Evolutionary conservation across 83 land plant genomes (phyloP).

Genomic region (Thuja plicata): DNA sequence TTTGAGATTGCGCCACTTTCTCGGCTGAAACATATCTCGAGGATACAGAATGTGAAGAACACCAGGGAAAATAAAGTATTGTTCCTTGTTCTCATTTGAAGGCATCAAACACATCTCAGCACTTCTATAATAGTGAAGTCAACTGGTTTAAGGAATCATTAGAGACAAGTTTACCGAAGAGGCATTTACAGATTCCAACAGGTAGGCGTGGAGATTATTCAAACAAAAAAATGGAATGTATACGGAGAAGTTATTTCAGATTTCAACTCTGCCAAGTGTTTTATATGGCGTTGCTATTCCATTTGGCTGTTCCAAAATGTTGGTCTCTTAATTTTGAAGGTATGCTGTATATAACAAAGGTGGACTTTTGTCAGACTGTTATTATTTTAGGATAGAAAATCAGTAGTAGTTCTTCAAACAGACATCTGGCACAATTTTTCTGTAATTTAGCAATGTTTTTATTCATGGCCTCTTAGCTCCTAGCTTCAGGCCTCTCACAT

Average conservation of each 20-base stretch:
- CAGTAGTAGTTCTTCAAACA: background rate
- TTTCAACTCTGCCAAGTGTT: slow-evolving; percentile 20
- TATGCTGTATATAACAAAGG: background rate
- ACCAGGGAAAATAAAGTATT: background rate
- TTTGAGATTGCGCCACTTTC: background rate
- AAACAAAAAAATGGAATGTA: slow-evolving; percentile 30
- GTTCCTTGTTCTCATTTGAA: background rate
- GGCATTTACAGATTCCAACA: background rate
- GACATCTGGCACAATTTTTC: background rate
- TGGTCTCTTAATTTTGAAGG: slow-evolving; percentile 50
- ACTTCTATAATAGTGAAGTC: background rate
- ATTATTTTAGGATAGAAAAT: background rate
- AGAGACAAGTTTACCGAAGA: background rate
- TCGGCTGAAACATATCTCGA: background rate
- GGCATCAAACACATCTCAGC: background rate
- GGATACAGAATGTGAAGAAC: background rate
- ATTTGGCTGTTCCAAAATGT: slow-evolving; percentile 21
- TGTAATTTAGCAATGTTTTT: slow-evolving; percentile 1
- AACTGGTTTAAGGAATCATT: background rate
- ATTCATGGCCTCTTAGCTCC: background rate
- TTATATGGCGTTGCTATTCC: slow-evolving; percentile 14
- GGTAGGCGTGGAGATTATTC: background rate
- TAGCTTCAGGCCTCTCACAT: background rate
- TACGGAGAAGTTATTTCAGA: slow-evolving; percentile 28
- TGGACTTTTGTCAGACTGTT: background rate